Percentiles rank a stretch among this genome's conserved stretches.
Conservation (phyloP, 495 filamentous ascomycete species). For the Tetracladium marchalianum region DNA sequence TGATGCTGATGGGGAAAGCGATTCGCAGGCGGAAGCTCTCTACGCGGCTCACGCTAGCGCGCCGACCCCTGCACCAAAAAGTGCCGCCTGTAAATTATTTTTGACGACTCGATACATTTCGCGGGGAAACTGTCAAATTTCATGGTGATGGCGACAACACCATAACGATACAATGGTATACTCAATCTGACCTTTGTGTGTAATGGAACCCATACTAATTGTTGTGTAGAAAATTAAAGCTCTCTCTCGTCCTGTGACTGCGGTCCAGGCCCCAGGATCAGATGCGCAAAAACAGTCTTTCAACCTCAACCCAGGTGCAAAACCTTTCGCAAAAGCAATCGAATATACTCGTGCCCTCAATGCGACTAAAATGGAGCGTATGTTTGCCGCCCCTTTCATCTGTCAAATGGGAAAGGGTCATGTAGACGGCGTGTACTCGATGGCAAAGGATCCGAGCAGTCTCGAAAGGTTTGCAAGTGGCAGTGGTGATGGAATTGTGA, state of each 20-base stretch:
- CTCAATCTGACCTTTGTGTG: not conserved
- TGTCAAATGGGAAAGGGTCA: slow-evolving; percentile 82
- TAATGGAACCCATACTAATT: not conserved
- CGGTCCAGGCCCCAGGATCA: slow-evolving; percentile 71
- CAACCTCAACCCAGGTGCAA: slow-evolving; percentile 85
- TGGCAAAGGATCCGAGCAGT: slow-evolving; percentile 61
- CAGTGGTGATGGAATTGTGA: slow-evolving; percentile 78
- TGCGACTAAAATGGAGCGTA: slow-evolving; percentile 87
- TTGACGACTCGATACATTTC: not conserved
- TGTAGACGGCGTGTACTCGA: slow-evolving; percentile 80
- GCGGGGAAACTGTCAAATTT: not conserved
- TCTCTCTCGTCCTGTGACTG: slow-evolving; percentile 64
- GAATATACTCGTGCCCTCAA: slow-evolving; percentile 87
- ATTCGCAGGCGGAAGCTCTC: slow-evolving; percentile 2
- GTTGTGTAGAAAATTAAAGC: slow-evolving; percentile 77
- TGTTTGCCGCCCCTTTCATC: slow-evolving; percentile 92
- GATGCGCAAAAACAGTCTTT: slow-evolving; percentile 63
- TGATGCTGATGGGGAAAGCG: slow-evolving; percentile 8
- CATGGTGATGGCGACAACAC: slow-evolving; percentile 3
- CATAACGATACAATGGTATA: slow-evolving; percentile 15
- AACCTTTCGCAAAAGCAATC: slow-evolving; percentile 89
- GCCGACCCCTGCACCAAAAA: slow-evolving; percentile 7
- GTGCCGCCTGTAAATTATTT: slow-evolving; percentile 9
- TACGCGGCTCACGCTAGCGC: slow-evolving; percentile 1
- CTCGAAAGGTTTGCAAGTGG: slow-evolving; percentile 67